phyloP scores from a whole-genome alignment of 208 protist genomes.

The Leishmania gerbilli region DNA sequence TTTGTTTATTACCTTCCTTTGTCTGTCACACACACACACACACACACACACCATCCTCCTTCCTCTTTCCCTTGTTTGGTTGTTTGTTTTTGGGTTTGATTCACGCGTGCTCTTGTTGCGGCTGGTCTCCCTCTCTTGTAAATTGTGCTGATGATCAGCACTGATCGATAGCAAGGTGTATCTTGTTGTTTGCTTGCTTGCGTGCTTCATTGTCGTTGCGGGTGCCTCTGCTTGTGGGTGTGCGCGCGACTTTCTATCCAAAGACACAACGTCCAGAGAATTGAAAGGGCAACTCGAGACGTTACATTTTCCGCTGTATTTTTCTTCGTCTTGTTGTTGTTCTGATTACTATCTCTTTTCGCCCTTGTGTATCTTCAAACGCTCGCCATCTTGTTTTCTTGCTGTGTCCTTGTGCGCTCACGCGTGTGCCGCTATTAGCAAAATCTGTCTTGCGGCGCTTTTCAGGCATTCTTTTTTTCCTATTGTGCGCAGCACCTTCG shows the following conservation, averaged over 20 bases:
- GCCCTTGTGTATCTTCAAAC: background rate
- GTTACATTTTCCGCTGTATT: background rate
- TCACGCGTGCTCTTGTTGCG: background rate
- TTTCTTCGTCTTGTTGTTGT: background rate
- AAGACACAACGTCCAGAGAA: background rate
- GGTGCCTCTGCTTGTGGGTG: background rate
- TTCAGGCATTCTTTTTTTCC: background rate
- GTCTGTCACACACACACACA: too few relatives aligned
- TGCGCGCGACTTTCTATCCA: background rate
- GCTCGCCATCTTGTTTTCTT: background rate
- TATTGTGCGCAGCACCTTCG: background rate
- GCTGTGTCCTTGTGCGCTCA: background rate
- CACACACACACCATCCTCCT: background rate
- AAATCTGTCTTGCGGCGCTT: background rate
- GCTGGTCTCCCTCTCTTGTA: background rate
- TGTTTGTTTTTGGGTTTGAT: background rate
- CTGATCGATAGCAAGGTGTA: background rate
- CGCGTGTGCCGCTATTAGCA: background rate
- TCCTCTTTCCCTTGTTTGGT: background rate
- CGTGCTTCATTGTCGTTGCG: too few relatives aligned
- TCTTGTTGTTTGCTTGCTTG: background rate
- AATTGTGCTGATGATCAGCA: background rate
- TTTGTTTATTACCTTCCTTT: background rate
- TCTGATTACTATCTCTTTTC: background rate
- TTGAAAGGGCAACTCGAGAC: background rate